Conservation (phyloP, 257 asterid genomes). For the Scutellaria baicalensis region DNA sequence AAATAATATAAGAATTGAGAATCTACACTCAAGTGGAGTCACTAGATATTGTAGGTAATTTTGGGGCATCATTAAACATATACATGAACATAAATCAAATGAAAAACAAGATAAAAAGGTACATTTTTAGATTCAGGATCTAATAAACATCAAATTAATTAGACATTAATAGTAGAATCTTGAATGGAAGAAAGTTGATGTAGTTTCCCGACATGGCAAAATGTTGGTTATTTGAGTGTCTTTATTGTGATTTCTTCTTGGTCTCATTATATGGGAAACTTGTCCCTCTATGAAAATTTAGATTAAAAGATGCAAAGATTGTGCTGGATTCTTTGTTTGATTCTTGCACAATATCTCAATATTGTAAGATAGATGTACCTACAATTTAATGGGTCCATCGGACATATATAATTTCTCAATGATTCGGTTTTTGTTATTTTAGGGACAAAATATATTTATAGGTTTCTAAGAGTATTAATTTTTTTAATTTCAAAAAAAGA, state of each 20-base stretch:
- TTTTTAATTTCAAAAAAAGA: too few species aligned
- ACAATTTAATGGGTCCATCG: neutral
- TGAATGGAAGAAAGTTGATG: neutral
- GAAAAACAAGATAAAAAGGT: too few species aligned
- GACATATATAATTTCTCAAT: neutral
- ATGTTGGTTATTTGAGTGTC: neutral
- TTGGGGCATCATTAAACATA: too few species aligned
- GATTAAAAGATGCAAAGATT: slow-evolving; percentile 8
- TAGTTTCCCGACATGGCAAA: neutral
- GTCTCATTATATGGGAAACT: neutral
- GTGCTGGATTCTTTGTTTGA: slow-evolving; percentile 9
- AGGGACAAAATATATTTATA: too few species aligned
- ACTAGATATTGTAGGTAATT: too few species aligned
- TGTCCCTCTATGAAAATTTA: neutral
- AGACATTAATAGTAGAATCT: neutral
- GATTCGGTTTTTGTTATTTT: neutral
- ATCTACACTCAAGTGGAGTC: too few species aligned
- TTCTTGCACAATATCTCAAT: slow-evolving; percentile 9
- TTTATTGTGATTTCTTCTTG: neutral
- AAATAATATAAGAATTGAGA: too few species aligned
- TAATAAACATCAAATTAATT: neutral
- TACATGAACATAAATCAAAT: too few species aligned
- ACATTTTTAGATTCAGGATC: neutral
- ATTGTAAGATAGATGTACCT: neutral
- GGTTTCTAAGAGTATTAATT: neutral